phyloP scores from a whole-genome alignment of 495 filamentous ascomycete species.

The Lophium mytilinum region DNA sequence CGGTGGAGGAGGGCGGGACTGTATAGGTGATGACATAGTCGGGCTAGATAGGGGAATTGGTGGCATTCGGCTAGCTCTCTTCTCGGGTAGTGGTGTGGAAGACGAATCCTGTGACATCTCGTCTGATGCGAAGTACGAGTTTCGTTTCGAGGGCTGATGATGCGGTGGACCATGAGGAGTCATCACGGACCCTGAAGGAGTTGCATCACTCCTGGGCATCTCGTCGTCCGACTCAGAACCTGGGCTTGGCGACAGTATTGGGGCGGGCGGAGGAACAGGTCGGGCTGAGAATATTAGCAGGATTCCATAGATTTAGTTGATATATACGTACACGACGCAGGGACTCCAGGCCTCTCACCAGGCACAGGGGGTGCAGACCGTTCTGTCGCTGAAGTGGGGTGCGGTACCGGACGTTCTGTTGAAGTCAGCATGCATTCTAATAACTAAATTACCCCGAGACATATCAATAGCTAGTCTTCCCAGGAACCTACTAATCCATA shows the following conservation, averaged over 20 bases:
- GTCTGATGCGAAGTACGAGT: constrained; percentile 30
- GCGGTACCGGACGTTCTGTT: constrained; percentile 43
- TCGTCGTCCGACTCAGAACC: constrained; percentile 95
- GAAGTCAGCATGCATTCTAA: constrained; percentile 10
- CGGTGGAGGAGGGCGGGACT: constrained; percentile 73
- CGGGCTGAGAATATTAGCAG: constrained; percentile 15
- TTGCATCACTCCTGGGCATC: constrained; percentile 35
- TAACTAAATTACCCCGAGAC: not conserved
- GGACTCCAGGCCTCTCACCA: constrained; percentile 51
- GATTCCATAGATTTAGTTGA: not conserved
- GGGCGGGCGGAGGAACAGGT: constrained; percentile 52
- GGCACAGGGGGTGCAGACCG: constrained; percentile 51
- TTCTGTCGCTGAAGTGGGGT: constrained; percentile 38
- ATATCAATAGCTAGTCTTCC: not conserved
- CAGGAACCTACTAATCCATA: constrained; percentile 16
- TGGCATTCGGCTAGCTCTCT: constrained; percentile 44
- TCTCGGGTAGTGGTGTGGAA: constrained; percentile 18
- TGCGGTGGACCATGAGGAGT: constrained; percentile 26
- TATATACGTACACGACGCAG: constrained; percentile 17
- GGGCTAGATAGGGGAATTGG: constrained; percentile 35
- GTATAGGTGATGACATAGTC: constrained; percentile 43
- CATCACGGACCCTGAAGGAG: constrained; percentile 13
- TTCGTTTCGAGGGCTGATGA: constrained; percentile 17
- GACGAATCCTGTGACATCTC: constrained; percentile 42
- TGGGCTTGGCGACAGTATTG: constrained; percentile 55